Conservation (phyloP, 1,284 basidiomycete genomes). For the Peniophora sp. region DNA sequence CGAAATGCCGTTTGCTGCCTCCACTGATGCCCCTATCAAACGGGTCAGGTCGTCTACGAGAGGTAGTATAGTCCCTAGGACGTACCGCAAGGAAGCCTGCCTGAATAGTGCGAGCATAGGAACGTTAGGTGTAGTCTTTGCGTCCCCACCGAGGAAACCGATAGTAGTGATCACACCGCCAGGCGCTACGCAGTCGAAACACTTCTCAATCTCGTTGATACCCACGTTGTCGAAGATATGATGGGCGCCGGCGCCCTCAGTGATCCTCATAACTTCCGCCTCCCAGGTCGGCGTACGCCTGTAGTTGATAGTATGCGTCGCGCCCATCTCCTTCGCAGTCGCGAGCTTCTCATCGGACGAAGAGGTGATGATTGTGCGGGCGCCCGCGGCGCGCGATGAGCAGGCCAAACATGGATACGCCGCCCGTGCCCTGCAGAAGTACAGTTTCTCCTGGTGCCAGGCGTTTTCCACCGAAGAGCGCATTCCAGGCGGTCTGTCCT, state of each 20-base stretch:
- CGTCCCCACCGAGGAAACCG: slow-evolving; percentile 12
- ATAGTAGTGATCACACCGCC: slow-evolving; percentile 17
- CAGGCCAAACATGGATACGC: slow-evolving; percentile 23
- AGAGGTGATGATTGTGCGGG: slow-evolving; percentile 29
- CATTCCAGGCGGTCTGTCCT: slow-evolving; percentile 32
- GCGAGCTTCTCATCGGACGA: slow-evolving; percentile 34
- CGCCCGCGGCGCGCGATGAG: neutral
- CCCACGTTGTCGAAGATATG: slow-evolving; percentile 17
- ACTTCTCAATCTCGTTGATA: slow-evolving; percentile 11
- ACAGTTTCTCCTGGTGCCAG: slow-evolving; percentile 23
- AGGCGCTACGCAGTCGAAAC: slow-evolving; percentile 6
- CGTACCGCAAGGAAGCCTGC: neutral
- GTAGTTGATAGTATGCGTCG: slow-evolving; percentile 30
- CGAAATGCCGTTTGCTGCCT: slow-evolving; percentile 12
- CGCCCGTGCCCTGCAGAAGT: slow-evolving; percentile 33
- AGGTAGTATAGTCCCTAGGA: neutral
- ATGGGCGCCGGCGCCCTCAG: slow-evolving; percentile 8
- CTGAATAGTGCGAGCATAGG: neutral
- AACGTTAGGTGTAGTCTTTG: neutral
- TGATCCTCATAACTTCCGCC: slow-evolving; percentile 20
- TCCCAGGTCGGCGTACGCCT: slow-evolving; percentile 20
- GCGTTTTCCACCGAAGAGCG: slow-evolving; percentile 21
- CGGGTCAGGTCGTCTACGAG: neutral
- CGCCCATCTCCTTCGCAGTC: slow-evolving; percentile 23
- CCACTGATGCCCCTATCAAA: neutral